Percentiles rank a stretch among this genome's conserved stretches.
These are phyloP conservation scores for Echeveria elegans DNA, from an alignment of 164 flowering plant species.

Conservation along the genomic window DNA sequence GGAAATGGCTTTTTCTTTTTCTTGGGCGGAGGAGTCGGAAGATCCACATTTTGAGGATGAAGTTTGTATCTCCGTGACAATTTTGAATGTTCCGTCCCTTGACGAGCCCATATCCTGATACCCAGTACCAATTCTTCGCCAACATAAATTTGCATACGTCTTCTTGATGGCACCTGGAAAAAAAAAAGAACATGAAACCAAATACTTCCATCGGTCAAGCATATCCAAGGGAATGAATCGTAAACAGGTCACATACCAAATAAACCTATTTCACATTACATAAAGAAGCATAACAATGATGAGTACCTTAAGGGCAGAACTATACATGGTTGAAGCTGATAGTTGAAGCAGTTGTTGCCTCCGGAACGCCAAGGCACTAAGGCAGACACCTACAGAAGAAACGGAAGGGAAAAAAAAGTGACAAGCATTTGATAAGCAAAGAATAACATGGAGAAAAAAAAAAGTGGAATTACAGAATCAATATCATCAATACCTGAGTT, in stretches of 20 bases:
- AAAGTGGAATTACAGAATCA: background rate
- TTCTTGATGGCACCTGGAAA: conserved; percentile 14
- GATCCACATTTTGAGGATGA: conserved; percentile 73
- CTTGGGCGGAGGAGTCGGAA: conserved; percentile 63
- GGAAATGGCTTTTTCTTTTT: conserved; percentile 87
- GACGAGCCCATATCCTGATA: conserved; percentile 8
- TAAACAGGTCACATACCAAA: background rate
- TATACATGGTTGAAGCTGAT: background rate
- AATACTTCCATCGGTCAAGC: background rate
- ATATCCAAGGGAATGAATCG: too few species aligned
- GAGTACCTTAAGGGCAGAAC: background rate
- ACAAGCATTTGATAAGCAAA: too few species aligned
- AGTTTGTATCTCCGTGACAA: conserved; percentile 18
- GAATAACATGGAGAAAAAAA: background rate
- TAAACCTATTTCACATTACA: background rate
- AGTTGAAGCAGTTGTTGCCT: background rate
- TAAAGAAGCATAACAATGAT: background rate
- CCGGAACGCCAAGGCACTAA: conserved; percentile 3
- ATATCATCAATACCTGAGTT: background rate
- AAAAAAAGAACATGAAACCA: too few species aligned
- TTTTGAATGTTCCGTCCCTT: conserved; percentile 6
- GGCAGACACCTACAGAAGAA: background rate
- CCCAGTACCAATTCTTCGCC: background rate
- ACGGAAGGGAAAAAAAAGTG: background rate
- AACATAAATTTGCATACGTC: background rate